Percentiles rank a stretch among this genome's conserved stretches.
Evolutionary conservation across 345 rosid genomes (phyloP).

Genomic region (Eucalyptus tenuipes): DNA sequence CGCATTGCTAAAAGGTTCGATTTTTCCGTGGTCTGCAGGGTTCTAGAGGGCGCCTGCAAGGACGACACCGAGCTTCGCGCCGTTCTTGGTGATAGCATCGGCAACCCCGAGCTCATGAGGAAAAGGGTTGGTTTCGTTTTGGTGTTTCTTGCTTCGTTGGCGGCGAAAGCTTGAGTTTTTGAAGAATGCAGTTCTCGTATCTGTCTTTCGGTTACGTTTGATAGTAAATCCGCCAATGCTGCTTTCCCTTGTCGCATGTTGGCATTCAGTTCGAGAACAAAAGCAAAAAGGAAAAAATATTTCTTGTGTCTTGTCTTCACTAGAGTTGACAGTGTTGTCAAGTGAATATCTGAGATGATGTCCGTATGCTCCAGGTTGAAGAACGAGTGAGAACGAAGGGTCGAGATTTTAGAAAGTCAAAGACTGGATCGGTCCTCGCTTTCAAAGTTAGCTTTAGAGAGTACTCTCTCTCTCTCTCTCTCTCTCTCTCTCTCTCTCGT

Average conservation of each 20-base stretch:
- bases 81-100: slow-evolving; percentile 84
- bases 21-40: slow-evolving; percentile 13
- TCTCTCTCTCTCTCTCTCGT: background rate
- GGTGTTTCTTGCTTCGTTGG: background rate
- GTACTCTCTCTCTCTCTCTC: background rate
- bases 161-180: background rate
- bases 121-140: slow-evolving; percentile 32
- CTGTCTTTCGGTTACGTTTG: background rate
- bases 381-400: slow-evolving; percentile 81
- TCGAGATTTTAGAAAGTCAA: slow-evolving; percentile 50
- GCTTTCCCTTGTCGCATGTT: background rate
- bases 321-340: background rate
- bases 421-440: slow-evolving; percentile 75
- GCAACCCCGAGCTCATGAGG: slow-evolving; percentile 82
- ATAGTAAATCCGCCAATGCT: background rate
- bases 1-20: background rate
- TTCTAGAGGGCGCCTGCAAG: slow-evolving; percentile 67
- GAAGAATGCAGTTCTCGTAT: background rate
- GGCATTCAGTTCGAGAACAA: background rate
- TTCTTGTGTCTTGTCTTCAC: background rate
- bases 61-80: slow-evolving; percentile 76
- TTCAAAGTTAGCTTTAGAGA: slow-evolving; percentile 76
- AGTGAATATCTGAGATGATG: background rate
- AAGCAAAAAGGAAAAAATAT: background rate
- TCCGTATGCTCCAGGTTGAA: slow-evolving; percentile 35